Conservation (phyloP, 2,329 filamentous ascomycete species). For the Thermomyces lanuginosus region DNA sequence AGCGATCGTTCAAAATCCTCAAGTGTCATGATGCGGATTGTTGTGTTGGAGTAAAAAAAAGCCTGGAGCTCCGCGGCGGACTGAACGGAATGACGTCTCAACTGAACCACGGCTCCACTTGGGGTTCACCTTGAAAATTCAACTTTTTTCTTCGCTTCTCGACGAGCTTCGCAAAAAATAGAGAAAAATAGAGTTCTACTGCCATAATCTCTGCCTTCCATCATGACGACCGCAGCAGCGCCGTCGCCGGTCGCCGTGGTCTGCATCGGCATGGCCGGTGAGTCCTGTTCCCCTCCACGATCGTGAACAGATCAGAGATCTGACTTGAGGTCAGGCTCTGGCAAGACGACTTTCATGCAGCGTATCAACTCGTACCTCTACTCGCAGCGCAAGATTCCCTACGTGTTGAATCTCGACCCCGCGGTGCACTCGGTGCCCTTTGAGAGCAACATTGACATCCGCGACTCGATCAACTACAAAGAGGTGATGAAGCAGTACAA, state of each 20-base stretch:
- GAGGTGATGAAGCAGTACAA: slow-evolving; percentile 99
- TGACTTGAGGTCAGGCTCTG: slow-evolving; percentile 45
- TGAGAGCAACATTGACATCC: slow-evolving; percentile 95
- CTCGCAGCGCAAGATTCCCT: slow-evolving; percentile 61
- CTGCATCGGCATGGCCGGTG: slow-evolving; percentile 92
- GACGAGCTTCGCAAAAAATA: no score
- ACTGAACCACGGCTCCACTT: no score
- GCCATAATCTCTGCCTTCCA: no score
- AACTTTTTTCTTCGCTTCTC: no score
- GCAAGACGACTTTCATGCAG: slow-evolving; percentile 99
- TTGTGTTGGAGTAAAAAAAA: no score
- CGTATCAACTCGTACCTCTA: slow-evolving; percentile 90
- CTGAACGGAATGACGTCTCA: no score
- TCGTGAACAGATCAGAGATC: no score
- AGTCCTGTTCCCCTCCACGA: no score
- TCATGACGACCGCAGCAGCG: slow-evolving; percentile 14
- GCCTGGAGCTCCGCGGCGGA: no score
- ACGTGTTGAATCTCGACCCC: slow-evolving; percentile 93
- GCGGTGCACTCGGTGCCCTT: slow-evolving; percentile 88
- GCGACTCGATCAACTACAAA: slow-evolving; percentile 97
- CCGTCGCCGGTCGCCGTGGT: slow-evolving; percentile 60
- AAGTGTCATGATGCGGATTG: slow-evolving; percentile 39
- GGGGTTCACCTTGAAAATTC: no score
- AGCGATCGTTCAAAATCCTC: slow-evolving; percentile 67
- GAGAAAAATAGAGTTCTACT: no score